Base-by-base conservation (phyloP, 768 basidiomycete species). In the Hypsizygus marmoreus region DNA sequence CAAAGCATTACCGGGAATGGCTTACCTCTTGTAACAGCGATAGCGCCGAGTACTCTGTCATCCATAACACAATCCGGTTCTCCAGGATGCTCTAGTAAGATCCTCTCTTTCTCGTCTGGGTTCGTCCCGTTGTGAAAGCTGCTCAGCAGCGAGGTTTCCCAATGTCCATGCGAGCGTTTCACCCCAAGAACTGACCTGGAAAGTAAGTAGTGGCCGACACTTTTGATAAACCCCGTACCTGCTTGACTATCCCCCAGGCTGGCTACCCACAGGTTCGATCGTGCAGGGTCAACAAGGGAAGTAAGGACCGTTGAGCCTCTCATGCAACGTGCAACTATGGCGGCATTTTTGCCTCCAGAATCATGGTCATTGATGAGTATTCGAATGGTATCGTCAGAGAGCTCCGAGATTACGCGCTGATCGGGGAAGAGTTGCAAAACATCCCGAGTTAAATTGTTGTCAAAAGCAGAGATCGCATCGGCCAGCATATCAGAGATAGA, bases 231-330 rank as follows among this genome's bases (percentile, higher is more conserved):
- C n/a, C n/a, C n/a, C 70, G 43, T 47, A 79, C 80, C 70, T 46
- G 77, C 79, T 51, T 70, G 70, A 51, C 79, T 79, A 56, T 82
- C 80, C 4, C 81, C 81, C 26, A 81, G 61, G 56, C 76, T 80
- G 3, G 75, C 79, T 10, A 80, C 75, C 78, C 80, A 81, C 1
- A 81, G 49, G 46, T 79, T 74, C 17, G 65, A 61, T 10, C 53
- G 59, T 11, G 45, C 31, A 4, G 77, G 73, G 46, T 79, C 73
- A 8, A 75, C 54, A 20, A 82, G 59, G 4, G 79, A 64, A 25
- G 80, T 56, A 8, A 81, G 65, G 3, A 68, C 76, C 1, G 80
- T 81, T 2, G 74, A 69, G 5, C 80, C 81, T 13, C 73, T 65
- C 72, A 79, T 76, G 59, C 76, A 76, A 29, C 72, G 70, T 19